phyloP scores from a whole-genome alignment of 768 basidiomycete species.

The Coprinellus micaceus region DNA sequence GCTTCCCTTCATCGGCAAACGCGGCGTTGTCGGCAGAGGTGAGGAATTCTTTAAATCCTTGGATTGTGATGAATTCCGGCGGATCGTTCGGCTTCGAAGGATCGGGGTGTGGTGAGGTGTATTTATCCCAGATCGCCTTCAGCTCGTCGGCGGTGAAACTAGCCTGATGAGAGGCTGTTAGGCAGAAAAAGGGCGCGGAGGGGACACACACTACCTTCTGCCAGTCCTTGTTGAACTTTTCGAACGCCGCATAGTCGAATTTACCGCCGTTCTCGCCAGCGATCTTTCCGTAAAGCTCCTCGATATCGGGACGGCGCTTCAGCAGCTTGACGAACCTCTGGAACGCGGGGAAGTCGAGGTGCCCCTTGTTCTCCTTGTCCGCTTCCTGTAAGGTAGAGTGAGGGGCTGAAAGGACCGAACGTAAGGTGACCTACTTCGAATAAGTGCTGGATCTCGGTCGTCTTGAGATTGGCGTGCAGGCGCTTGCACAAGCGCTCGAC shows the following conservation, averaged over 20 bases:
- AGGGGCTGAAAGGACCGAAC: not conserved
- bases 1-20: constrained; percentile 37
- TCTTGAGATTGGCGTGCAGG: constrained; percentile 59
- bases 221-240: constrained; percentile 40
- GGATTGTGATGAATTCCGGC: constrained; percentile 40
- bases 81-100: constrained; percentile 14
- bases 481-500: constrained; percentile 67
- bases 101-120: constrained; percentile 19
- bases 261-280: constrained; percentile 26
- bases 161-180: constrained; percentile 26
- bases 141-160: constrained; percentile 31
- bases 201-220: constrained; percentile 34
- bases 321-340: constrained; percentile 78
- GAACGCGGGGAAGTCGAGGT: constrained; percentile 77
- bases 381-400: too few species aligned
- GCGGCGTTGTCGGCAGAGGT: constrained; percentile 71
- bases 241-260: constrained; percentile 42
- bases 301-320: constrained; percentile 82
- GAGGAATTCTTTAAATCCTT: constrained; percentile 76
- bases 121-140: constrained; percentile 32
- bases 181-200: not conserved
- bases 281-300: constrained; percentile 51
- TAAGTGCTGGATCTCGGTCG: constrained; percentile 48
- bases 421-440: constrained; percentile 48
- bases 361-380: constrained; percentile 50